Base-by-base conservation (phyloP, 176 grass and related monocot species). In the Tillandsia fasciculata region DNA sequence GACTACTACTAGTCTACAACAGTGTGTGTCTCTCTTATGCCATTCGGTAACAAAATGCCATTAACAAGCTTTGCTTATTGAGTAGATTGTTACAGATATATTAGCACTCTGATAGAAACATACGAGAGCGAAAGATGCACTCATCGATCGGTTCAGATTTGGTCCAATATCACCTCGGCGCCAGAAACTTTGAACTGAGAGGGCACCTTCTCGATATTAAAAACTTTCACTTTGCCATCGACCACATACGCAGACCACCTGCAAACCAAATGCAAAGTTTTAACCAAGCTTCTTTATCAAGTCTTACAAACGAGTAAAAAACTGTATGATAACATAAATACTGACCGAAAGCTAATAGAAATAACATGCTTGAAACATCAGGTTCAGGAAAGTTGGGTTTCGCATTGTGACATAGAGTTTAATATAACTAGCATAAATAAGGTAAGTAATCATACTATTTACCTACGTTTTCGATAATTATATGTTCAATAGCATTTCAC, bases 161-260 rank as follows among this genome's bases (percentile, higher is more conserved):
- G 94, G 52, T 83, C 80, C 67, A 97, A 75, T 49, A 97, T 92
- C 71, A 90, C 86, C 76, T 93, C 94, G 1, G 78, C 94, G 12
- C 89, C 78, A 77, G 94, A 97, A 48, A 90, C 82, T 70, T 92
- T 90, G 58, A 97, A 90, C 2, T 90, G 82, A 0, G 94, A 97
- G 11, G 94, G 89, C 28, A 77, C 94, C 64, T 86, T 83, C 79
- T 97, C 94, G 10, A 97, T 79, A 47, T 93, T 97, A n/a, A 97
- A 78, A 14, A 75, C 72, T 79, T 90, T 92, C 72, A 97, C 92
- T 72, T 90, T 87, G 24, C 94, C 94, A 50, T 93, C 70, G 8
- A 89, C 89, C 70, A 93, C 79, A 77, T 90, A 97, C 6, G 89
- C 94, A 3, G 94, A 97, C 94, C 89, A 97, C 74, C 94, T 97